Percentiles rank a stretch among this genome's conserved stretches.
phyloP scores from a whole-genome alignment of 371 early-diverging fungal genomes.

The Quaeritorhiza haematococci region DNA sequence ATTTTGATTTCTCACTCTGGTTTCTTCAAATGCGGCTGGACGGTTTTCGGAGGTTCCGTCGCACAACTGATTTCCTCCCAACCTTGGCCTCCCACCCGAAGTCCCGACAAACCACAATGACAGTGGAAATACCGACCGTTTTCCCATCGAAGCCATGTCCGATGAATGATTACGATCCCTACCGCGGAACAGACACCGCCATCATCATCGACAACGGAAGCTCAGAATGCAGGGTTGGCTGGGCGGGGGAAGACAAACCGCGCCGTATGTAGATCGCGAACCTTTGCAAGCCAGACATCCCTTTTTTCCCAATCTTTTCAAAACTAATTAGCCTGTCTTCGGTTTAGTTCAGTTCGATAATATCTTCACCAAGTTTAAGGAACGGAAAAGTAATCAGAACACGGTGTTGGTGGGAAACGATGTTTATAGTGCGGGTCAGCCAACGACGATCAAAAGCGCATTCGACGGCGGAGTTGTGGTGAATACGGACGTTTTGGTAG shows the following conservation, averaged over 20 bases:
- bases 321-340: no score
- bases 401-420: slow-evolving; percentile 72
- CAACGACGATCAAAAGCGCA: slow-evolving; percentile 62
- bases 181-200: slow-evolving; percentile 32
- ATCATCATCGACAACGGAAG: slow-evolving; percentile 77
- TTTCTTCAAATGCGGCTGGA: no score
- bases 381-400: slow-evolving; percentile 56
- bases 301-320: slow-evolving; percentile 3
- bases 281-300: slow-evolving; percentile 5
- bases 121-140: no score
- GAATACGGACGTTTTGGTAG: slow-evolving; percentile 66
- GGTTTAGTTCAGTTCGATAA: slow-evolving; percentile 84
- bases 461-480: slow-evolving; percentile 71
- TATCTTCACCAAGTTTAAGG: slow-evolving; percentile 71
- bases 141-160: no score
- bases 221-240: slow-evolving; percentile 74
- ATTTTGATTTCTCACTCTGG: no score
- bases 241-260: slow-evolving; percentile 64
- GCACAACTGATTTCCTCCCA: no score
- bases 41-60: no score
- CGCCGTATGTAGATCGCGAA: slow-evolving; percentile 41
- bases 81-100: no score
- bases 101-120: no score
- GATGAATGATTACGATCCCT: no score
- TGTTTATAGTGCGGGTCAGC: slow-evolving; percentile 62